phyloP scores from a whole-genome alignment of 2,329 filamentous ascomycete species.

The Epichloe scottii region DNA sequence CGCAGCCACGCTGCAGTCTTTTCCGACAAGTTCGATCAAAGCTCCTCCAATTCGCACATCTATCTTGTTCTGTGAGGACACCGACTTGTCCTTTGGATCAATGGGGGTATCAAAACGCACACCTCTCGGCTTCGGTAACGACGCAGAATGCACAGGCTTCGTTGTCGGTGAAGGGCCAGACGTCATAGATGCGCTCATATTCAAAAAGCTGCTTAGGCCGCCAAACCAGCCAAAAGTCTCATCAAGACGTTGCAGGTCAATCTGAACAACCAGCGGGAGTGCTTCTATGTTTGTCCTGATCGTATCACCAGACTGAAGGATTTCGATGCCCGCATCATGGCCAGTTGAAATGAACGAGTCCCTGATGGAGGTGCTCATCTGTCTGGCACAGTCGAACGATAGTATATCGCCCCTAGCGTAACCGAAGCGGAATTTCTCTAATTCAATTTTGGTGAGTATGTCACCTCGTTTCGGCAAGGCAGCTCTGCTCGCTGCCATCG shows the following conservation, averaged over 20 bases:
- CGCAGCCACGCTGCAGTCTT: constrained; percentile 59
- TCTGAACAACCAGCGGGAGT: constrained; percentile 59
- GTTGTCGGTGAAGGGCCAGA: constrained; percentile 49
- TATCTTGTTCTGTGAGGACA: constrained; percentile 48
- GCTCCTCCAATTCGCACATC: constrained; percentile 68
- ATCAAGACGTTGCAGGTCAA: constrained; percentile 73
- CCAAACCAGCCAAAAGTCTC: constrained; percentile 83
- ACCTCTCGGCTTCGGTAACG: constrained; percentile 35
- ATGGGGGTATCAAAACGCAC: constrained; percentile 46
- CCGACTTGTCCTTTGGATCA: constrained; percentile 33
- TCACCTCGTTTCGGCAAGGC: constrained; percentile 10
- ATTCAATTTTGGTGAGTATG: constrained; percentile 26
- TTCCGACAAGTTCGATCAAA: constrained; percentile 63
- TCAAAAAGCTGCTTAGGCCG: constrained; percentile 80
- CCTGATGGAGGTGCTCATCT: constrained; percentile 46
- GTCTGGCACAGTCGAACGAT: constrained; percentile 45
- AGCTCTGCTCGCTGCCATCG: constrained; percentile 3
- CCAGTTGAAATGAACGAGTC: constrained; percentile 46
- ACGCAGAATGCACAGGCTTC: constrained; percentile 24
- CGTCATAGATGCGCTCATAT: constrained; percentile 72
- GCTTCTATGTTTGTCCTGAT: constrained; percentile 56
- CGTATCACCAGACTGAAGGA: constrained; percentile 31
- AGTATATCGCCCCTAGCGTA: constrained; percentile 51
- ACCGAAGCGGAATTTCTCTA: constrained; percentile 49
- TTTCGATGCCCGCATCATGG: constrained; percentile 43